Conservation (phyloP, 139 green algal species). For the Coccomyxa sp. region DNA sequence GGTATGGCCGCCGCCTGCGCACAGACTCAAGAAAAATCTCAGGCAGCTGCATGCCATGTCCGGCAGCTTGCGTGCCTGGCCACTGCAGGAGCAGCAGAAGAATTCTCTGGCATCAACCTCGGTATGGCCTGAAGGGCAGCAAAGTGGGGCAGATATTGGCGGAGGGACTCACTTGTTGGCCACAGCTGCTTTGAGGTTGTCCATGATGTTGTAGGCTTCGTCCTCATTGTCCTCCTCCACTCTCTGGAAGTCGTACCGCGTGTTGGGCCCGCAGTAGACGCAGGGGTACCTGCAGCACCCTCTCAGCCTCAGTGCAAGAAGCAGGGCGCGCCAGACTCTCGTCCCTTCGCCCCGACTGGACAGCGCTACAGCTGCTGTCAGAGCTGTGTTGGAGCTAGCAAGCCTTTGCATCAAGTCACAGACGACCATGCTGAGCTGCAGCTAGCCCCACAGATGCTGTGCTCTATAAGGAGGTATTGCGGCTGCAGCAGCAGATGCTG, state of each 20-base stretch:
- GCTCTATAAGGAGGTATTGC: too few species aligned
- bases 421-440: too few species aligned
- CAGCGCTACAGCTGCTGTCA: background rate
- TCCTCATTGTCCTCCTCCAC: constrained; percentile 9
- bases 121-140: background rate
- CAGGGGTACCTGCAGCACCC: constrained; percentile 32
- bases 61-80: background rate
- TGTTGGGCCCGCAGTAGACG: constrained; percentile 33
- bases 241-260: constrained; percentile 21
- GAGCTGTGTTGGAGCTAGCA: too few species aligned
- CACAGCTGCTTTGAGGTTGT: constrained; percentile 37
- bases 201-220: constrained; percentile 27
- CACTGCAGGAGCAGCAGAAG: background rate
- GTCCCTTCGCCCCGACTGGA: background rate
- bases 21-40: background rate
- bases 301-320: background rate
- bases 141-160: background rate
- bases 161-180: constrained; percentile 22
- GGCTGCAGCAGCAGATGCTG: too few species aligned
- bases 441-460: too few species aligned
- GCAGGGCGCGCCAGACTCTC: background rate
- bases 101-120: background rate
- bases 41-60: background rate
- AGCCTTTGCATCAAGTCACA: too few species aligned
- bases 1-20: background rate